These are phyloP conservation scores for Heliophila coronopifolia DNA, from an alignment of 441 rosid species.

Conservation along the genomic window DNA sequence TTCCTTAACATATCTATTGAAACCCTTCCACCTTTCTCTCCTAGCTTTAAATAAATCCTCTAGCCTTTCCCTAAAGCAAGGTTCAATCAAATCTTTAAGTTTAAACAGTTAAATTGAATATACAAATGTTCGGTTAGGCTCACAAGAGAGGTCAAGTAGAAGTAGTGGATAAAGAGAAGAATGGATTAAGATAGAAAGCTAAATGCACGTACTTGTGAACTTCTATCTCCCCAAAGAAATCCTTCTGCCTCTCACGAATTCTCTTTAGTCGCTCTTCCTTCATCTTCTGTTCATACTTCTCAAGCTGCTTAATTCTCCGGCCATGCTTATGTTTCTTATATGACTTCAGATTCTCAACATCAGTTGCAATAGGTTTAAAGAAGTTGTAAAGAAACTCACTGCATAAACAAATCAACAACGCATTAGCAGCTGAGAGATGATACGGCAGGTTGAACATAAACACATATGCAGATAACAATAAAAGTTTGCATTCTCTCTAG, in stretches of 20 bases:
- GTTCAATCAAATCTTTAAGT: too few relatives aligned
- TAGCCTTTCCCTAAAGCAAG: slow-evolving; percentile 65
- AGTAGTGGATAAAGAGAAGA: background rate
- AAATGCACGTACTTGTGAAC: slow-evolving; percentile 63
- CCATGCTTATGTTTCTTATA: slow-evolving; percentile 91
- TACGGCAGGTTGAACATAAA: background rate
- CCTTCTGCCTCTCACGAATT: slow-evolving; percentile 96
- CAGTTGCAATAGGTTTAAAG: slow-evolving; percentile 70
- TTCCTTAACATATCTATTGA: slow-evolving; percentile 84
- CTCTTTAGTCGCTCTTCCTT: slow-evolving; percentile 93
- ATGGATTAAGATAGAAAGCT: background rate
- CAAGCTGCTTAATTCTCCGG: slow-evolving; percentile 87
- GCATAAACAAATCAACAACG: slow-evolving; percentile 18
- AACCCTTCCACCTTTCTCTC: slow-evolving; percentile 87
- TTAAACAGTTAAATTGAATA: too few relatives aligned
- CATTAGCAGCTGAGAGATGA: slow-evolving; percentile 14
- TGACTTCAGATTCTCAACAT: slow-evolving; percentile 68
- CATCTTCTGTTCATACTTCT: slow-evolving; percentile 83
- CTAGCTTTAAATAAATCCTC: slow-evolving; percentile 76
- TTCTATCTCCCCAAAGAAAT: slow-evolving; percentile 86
- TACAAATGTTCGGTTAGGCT: too few relatives aligned
- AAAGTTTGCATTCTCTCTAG: background rate
- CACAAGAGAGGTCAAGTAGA: too few relatives aligned
- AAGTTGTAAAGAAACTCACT: slow-evolving; percentile 75
- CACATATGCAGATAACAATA: background rate